These are phyloP conservation scores for Colletotrichum sidae DNA, from an alignment of 2,329 filamentous ascomycete genomes.

Conservation along the genomic window DNA sequence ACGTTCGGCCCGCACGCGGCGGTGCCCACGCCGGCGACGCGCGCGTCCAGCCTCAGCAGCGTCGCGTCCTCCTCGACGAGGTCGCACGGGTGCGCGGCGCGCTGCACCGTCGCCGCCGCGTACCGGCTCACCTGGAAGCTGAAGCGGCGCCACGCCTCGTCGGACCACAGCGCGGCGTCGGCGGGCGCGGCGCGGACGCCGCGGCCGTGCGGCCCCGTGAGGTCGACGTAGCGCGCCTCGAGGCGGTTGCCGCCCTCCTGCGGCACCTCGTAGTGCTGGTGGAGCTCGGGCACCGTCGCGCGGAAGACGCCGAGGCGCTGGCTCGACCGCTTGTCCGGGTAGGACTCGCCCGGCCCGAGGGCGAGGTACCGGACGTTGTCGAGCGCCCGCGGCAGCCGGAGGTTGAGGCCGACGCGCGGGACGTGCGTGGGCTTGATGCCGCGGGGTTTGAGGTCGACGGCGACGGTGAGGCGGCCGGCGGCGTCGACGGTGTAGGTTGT, in stretches of 20 bases:
- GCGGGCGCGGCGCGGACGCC: slow-evolving; percentile 45
- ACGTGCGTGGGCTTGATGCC: slow-evolving; percentile 66
- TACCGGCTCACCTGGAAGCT: slow-evolving; percentile 70
- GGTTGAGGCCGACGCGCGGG: slow-evolving; percentile 71
- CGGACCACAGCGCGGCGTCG: slow-evolving; percentile 45
- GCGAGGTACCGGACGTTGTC: slow-evolving; percentile 69
- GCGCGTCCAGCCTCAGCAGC: slow-evolving; percentile 56
- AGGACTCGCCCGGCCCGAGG: slow-evolving; percentile 72
- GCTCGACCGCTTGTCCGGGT: slow-evolving; percentile 70
- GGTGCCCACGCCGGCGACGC: slow-evolving; percentile 62
- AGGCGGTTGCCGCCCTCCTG: slow-evolving; percentile 76
- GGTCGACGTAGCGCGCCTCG: slow-evolving; percentile 67
- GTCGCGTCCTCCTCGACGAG: slow-evolving; percentile 62
- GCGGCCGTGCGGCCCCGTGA: slow-evolving; percentile 44
- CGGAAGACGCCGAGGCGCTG: slow-evolving; percentile 65
- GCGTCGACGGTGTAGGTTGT: slow-evolving; percentile 64
- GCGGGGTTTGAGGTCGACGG: slow-evolving; percentile 55
- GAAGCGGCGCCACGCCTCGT: slow-evolving; percentile 52
- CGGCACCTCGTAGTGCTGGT: slow-evolving; percentile 72
- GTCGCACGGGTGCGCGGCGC: slow-evolving; percentile 73
- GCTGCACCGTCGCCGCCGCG: slow-evolving; percentile 62
- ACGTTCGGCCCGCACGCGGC: slow-evolving; percentile 62
- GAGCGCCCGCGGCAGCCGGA: slow-evolving; percentile 61
- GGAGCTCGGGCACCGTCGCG: slow-evolving; percentile 59
- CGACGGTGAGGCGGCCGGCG: slow-evolving; percentile 58